phyloP scores from a whole-genome alignment of 1,284 basidiomycete genomes.

The Malassezia obtusa region DNA sequence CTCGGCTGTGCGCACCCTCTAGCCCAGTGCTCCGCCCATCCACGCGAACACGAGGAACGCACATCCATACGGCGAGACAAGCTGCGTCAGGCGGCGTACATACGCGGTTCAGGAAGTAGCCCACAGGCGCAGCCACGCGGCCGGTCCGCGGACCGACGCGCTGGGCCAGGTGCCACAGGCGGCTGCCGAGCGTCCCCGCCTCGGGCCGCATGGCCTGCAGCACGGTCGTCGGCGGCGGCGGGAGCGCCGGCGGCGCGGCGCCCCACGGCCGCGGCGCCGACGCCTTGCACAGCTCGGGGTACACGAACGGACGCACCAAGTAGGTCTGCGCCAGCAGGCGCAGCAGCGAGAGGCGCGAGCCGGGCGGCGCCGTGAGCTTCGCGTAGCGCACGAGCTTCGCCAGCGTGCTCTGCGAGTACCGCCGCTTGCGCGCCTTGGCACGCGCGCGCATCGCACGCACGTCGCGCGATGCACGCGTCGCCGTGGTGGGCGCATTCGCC shows the following conservation, averaged over 20 bases:
- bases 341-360: background rate
- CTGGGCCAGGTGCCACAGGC: background rate
- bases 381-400: slow-evolving; percentile 10
- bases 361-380: slow-evolving; percentile 9
- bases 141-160: background rate
- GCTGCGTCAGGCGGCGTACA: background rate
- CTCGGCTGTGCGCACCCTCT: slow-evolving; percentile 3
- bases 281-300: slow-evolving; percentile 13
- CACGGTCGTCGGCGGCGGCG: background rate
- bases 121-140: background rate
- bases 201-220: background rate
- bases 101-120: background rate
- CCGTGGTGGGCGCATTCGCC: background rate
- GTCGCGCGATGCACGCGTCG: background rate
- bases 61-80: slow-evolving; percentile 34
- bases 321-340: slow-evolving; percentile 11
- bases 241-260: slow-evolving; percentile 5
- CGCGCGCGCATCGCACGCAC: background rate
- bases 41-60: slow-evolving; percentile 44
- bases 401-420: background rate
- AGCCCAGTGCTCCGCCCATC: slow-evolving; percentile 29
- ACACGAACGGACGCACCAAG: slow-evolving; percentile 9
- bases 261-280: slow-evolving; percentile 15
- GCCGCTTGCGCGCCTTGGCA: background rate
- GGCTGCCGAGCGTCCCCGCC: background rate